A percentile compares a stretch with the other conserved stretches of the same genome.
These are phyloP conservation scores for Plasmodium fragile DNA, from an alignment of 169 alveolate species.

Conservation along the genomic window DNA sequence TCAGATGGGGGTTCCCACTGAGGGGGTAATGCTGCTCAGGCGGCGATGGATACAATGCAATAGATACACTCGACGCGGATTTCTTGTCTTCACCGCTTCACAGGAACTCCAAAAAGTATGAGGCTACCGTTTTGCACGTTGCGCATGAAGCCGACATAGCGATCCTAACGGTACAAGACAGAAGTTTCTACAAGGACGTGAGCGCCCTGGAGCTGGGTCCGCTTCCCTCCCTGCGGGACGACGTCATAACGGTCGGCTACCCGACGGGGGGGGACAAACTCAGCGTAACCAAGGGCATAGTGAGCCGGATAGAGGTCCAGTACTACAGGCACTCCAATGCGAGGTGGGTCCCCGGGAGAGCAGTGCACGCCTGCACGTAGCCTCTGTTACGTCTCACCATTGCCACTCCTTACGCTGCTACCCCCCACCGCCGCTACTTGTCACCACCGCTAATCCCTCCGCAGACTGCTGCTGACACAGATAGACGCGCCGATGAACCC, in stretches of 20 bases:
- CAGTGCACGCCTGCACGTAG: not conserved
- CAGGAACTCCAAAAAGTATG: conserved; percentile 81
- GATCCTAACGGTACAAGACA: conserved; percentile 85
- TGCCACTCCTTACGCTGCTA: not conserved
- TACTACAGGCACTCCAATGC: conserved; percentile 80
- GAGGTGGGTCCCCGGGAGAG: conserved; percentile 29
- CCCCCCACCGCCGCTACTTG: too few relatives aligned
- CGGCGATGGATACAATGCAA: too few relatives aligned
- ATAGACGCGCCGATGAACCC: conserved; percentile 93
- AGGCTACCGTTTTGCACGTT: conserved; percentile 77
- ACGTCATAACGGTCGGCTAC: conserved; percentile 89
- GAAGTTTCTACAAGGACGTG: conserved; percentile 85
- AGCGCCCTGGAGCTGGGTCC: conserved; percentile 85
- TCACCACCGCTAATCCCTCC: too few relatives aligned
- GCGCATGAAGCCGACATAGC: conserved; percentile 92
- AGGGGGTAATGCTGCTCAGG: too few relatives aligned
- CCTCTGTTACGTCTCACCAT: too few relatives aligned
- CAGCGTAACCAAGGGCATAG: conserved; percentile 91
- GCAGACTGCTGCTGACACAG: conserved; percentile 88
- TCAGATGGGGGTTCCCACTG: too few relatives aligned
- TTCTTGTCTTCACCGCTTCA: too few relatives aligned
- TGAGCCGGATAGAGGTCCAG: conserved; percentile 90
- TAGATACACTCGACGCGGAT: too few relatives aligned
- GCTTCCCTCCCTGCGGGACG: conserved; percentile 87
- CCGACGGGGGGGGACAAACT: conserved; percentile 93